Evolutionary conservation across 176 grass and related monocot species (phyloP), one percentile per base, ranked within the genome.

Genomic region (Puccinellia tenuiflora): DNA sequence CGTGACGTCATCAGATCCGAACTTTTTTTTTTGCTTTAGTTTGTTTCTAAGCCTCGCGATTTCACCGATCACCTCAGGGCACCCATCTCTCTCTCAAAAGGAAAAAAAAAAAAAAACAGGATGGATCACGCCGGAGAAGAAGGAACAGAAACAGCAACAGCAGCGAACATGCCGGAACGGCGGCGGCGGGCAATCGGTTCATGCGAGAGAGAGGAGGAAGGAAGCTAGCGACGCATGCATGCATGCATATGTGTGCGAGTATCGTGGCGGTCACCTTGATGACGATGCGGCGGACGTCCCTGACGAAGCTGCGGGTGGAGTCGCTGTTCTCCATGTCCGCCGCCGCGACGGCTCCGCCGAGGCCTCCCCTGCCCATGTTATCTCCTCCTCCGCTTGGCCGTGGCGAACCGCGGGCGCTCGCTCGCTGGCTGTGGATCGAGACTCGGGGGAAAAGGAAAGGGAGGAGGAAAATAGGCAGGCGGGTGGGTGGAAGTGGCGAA

Each of bases 201-300:
- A 14, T n/a, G 22, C 54, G 79, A 57, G 16, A 5, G 2, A 26
- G 71, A 61, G 60, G 82, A 46, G 20, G 66, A 50, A 50, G 70
- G 22, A 17, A 48, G 45, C 26, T 47, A 1, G 25, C n/a, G n/a
- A n/a, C n/a, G 2, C 45, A 33, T 51, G 71, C 45, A 37, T 54
- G 53, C 21, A 56, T 67, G 64, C 9, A 21, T 4, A 45, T 20
- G 30, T 18, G 8, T 6, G 64, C 5, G 38, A 45, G 43, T 34
- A 15, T 55, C 53, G 33, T 34, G 21, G 2, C 18, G 28, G 33
- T 62, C 28, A 99, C 97, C 88, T 99, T 99, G 43, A 99, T 80
- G 76, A 99, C 28, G 72, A 99, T 57, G 35, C 97, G 91, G 78
- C 87, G 92, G 14, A 99, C 97, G 59, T 90, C 86, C 53, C 61